Evolutionary conservation across 257 asterid species (phyloP).

Genomic region (Solanum pinnatisectum): DNA sequence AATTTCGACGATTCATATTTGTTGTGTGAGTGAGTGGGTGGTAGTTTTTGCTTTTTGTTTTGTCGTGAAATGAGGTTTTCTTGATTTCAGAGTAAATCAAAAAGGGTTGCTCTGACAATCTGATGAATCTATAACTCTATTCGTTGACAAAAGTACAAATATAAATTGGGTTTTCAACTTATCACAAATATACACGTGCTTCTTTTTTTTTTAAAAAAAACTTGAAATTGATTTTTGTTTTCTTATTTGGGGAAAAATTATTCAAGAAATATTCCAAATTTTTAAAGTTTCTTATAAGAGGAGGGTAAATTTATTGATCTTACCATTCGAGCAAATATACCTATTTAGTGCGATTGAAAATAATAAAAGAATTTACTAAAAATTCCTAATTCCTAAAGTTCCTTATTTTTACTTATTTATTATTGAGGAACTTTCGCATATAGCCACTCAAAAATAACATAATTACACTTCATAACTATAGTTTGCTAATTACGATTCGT

Average conservation of each 20-base stretch:
- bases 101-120: not conserved
- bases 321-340: not conserved
- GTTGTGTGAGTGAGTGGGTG: not conserved
- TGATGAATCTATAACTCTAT: not conserved
- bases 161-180: not conserved
- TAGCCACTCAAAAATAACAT: too few relatives aligned
- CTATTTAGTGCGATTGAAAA: not conserved
- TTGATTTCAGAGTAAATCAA: conserved; percentile 13
- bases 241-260: not conserved
- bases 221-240: not conserved
- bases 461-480: too few relatives aligned
- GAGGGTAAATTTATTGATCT: not conserved
- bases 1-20: conserved; percentile 24
- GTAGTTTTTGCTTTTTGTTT: not conserved
- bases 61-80: not conserved
- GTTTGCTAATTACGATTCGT: too few relatives aligned
- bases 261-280: not conserved
- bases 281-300: not conserved
- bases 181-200: not conserved
- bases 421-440: too few relatives aligned
- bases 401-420: too few relatives aligned
- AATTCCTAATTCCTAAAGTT: too few relatives aligned
- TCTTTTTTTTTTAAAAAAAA: not conserved
- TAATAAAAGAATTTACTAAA: too few relatives aligned
- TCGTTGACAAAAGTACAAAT: not conserved